Evolutionary conservation across 2,329 filamentous ascomycete genomes (phyloP), one percentile per base, ranked within the genome.

Genomic region (Xylaria sp.): DNA sequence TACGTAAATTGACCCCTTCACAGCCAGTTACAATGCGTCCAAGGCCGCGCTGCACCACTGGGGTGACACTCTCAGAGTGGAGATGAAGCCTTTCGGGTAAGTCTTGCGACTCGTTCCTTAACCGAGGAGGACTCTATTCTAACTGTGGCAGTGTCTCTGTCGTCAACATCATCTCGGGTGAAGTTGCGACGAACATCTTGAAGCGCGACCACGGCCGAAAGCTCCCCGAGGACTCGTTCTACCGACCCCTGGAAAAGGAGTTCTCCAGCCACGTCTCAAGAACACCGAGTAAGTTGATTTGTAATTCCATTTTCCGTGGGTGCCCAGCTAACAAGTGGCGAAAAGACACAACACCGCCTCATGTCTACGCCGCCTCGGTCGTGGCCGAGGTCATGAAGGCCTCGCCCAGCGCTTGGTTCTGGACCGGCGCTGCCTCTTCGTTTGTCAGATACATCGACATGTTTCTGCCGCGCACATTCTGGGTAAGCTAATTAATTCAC

Each of bases 171-270:
- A 70, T 70, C 2, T 68, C 66, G 2, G 69, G 69, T 2, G 67
- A 71, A 52, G 51, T 71, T 1, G 48, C 61, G 1, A 70, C 69
- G 3, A 70, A 71, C 44, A 70, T 71, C 49, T 57, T 70, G 6
- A 68, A 67, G 35, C 59, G 57, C 8, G 69, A 71, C 6, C 8
- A 58, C 18, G 54, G 67, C 2, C 53, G 51, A 42, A 37, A 52
- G n/a, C 42, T 70, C 2, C 68, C 69, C n/a, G 54, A 63, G 47
- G 63, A 52, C 5, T 68, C 67, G 1, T 57, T 62, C 18, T 69
- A 60, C 53, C 46, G 49, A 4, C 63, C 66, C 1, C 61, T 68
- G 1, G 52, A 59, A 1, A 39, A 44, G 1, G 56, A 64, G 9
- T 69, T 68, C 48, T 19, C 60, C n/a, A 9, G 57, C 3, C 68